These are phyloP conservation scores for Dendrocalamus latiflorus DNA, from an alignment of 202 grass and related monocot genomes.

Conservation along the genomic window DNA sequence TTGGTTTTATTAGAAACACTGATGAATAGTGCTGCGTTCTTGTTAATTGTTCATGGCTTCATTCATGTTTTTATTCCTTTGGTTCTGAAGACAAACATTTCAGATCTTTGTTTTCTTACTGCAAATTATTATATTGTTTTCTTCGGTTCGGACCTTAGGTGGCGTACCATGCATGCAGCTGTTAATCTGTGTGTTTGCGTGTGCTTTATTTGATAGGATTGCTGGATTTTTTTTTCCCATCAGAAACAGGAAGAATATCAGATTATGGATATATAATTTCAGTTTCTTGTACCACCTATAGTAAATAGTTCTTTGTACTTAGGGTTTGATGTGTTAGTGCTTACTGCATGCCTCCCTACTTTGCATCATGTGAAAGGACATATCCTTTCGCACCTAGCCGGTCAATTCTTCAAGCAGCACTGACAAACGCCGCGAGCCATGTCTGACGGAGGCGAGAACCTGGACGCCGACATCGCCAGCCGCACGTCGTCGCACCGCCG, in stretches of 20 bases:
- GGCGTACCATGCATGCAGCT: too few species aligned
- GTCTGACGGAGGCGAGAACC: slow-evolving; percentile 9
- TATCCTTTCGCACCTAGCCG: background rate
- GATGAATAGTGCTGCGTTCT: background rate
- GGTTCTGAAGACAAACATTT: background rate
- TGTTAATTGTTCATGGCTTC: background rate
- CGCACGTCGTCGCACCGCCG: slow-evolving; percentile 16
- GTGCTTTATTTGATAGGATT: background rate
- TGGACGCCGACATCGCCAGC: slow-evolving; percentile 5
- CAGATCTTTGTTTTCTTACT: background rate
- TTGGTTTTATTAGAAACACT: background rate
- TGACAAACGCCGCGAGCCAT: slow-evolving; percentile 21
- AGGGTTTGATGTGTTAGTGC: background rate
- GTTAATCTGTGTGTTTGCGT: too few species aligned
- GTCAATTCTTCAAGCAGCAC: background rate
- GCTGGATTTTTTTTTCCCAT: background rate
- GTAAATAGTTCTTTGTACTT: background rate
- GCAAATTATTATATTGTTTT: background rate
- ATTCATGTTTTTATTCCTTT: background rate
- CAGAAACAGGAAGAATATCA: background rate
- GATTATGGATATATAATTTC: background rate
- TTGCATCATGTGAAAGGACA: background rate
- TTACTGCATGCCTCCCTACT: background rate
- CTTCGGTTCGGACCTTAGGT: background rate
- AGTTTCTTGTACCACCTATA: background rate